Evolutionary conservation across 768 basidiomycete genomes (phyloP).

Genomic region (Exidia glandulosa): DNA sequence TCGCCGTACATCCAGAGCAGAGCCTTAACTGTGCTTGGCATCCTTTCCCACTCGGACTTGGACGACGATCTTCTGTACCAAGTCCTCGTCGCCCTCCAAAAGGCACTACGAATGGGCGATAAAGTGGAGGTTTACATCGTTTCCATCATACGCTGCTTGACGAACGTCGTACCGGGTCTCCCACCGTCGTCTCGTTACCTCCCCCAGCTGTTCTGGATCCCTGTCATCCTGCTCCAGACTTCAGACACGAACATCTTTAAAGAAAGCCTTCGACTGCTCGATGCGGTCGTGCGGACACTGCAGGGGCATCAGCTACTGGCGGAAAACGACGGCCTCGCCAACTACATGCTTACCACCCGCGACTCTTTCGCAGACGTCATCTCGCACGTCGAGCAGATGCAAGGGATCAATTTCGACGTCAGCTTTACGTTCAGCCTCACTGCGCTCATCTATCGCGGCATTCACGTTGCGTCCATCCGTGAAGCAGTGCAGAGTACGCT

Average conservation of each 20-base stretch:
- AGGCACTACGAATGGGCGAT: slow-evolving; percentile 55
- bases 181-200: slow-evolving; percentile 61
- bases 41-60: slow-evolving; percentile 73
- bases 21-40: slow-evolving; percentile 73
- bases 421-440: slow-evolving; percentile 78
- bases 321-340: slow-evolving; percentile 33
- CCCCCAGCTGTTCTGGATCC: slow-evolving; percentile 74
- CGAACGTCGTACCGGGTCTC: slow-evolving; percentile 63
- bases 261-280: slow-evolving; percentile 60
- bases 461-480: slow-evolving; percentile 55
- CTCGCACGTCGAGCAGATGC: slow-evolving; percentile 57
- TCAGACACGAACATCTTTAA: slow-evolving; percentile 57
- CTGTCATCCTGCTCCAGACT: slow-evolving; percentile 71
- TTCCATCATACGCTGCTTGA: slow-evolving; percentile 82
- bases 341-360: slow-evolving; percentile 55
- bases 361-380: slow-evolving; percentile 54
- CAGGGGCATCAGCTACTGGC: slow-evolving; percentile 48
- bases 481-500: slow-evolving; percentile 52
- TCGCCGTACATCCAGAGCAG: slow-evolving; percentile 82
- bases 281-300: slow-evolving; percentile 54
- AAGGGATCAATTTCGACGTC: slow-evolving; percentile 65
- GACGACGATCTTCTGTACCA: slow-evolving; percentile 92
- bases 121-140: slow-evolving; percentile 54
- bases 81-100: slow-evolving; percentile 78
- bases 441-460: slow-evolving; percentile 75